Base-by-base conservation (phyloP, 2,329 filamentous ascomycete genomes). In the Botrytis aclada region DNA sequence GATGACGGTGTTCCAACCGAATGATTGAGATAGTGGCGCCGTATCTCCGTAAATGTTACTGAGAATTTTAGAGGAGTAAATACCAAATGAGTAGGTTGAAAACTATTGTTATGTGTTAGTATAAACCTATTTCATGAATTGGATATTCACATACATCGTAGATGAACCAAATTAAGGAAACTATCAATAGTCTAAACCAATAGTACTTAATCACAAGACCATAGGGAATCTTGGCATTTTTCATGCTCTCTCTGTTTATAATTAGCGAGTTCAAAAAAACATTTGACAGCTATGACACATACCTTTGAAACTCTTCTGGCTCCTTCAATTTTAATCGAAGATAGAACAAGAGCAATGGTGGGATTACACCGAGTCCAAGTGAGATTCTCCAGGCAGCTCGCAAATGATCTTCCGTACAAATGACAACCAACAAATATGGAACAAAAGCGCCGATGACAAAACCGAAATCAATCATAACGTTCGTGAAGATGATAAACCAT, bases 401-500 rank as follows among this genome's bases (percentile, higher is more conserved):
- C 67, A 92, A 86, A 79, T 95, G 90, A 14, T 86, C 82, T 76
- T 80, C 76, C 0, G 77, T 78, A 73, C 86, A 85, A 34, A 90
- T 88, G 77, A 89, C 77, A 20, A 89, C 86, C 41, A 92, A 81
- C 63, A 92, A 84, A 82, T 90, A 90, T 0, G 94, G 93, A 2
- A 96, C 89, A 74, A 97, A 89, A 0, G 93, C 90, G 14, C 93
- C 90, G 72, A 95, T 85, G 2, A 79, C 77, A 76, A 97, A 97
- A 0, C 93, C 94, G 70, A 89, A 88, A 80, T 97, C 93, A 74
- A 97, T 97, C 85, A 94, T 92, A 37, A 92, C 89, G 82, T 97
- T 97, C 64, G 93, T 97, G 82, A 96, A 97, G 76, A 97, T 86
- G 78, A 95, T 93, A 80, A 95, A 98, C 93, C 94, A 97, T 56